These are phyloP conservation scores for Rhodotorula kratochvilovae DNA, from an alignment of 768 basidiomycete genomes.

Conservation along the genomic window DNA sequence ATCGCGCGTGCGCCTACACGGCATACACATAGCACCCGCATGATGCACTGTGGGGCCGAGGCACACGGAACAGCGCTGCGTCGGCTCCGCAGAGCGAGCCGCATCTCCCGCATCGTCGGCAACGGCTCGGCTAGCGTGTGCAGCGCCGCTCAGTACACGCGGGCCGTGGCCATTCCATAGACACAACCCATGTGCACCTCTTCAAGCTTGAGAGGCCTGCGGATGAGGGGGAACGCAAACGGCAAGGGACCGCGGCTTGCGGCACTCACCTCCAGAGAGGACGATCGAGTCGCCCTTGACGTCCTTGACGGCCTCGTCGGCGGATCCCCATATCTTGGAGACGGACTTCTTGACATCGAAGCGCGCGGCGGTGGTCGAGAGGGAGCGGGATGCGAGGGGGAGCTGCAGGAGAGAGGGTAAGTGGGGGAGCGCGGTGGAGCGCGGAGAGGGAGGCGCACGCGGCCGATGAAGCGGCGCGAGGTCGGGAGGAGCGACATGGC, in stretches of 20 bases:
- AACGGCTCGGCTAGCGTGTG: too few relatives aligned
- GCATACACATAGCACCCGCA: too few relatives aligned
- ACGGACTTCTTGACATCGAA: constrained; percentile 28
- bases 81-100: too few relatives aligned
- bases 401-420: neutral
- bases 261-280: constrained; percentile 68
- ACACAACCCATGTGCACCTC: too few relatives aligned
- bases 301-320: constrained; percentile 75
- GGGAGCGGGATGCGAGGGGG: constrained; percentile 2
- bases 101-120: too few relatives aligned
- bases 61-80: too few relatives aligned
- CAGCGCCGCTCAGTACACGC: too few relatives aligned
- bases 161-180: too few relatives aligned
- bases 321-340: constrained; percentile 67
- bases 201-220: too few relatives aligned
- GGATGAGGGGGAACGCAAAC: too few relatives aligned
- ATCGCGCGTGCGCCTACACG: too few relatives aligned
- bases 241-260: neutral
- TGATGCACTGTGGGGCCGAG: too few relatives aligned
- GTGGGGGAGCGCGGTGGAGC: neutral
- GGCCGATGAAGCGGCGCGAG: neutral
- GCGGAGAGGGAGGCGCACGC: neutral
- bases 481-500: neutral
- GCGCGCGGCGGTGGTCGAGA: constrained; percentile 6
- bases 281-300: constrained; percentile 74